Percentiles rank a stretch among this genome's conserved stretches.
These are phyloP conservation scores for Straminergon stramineum DNA, from an alignment of 225 moss, liverwort and hornwort species.

Conservation along the genomic window DNA sequence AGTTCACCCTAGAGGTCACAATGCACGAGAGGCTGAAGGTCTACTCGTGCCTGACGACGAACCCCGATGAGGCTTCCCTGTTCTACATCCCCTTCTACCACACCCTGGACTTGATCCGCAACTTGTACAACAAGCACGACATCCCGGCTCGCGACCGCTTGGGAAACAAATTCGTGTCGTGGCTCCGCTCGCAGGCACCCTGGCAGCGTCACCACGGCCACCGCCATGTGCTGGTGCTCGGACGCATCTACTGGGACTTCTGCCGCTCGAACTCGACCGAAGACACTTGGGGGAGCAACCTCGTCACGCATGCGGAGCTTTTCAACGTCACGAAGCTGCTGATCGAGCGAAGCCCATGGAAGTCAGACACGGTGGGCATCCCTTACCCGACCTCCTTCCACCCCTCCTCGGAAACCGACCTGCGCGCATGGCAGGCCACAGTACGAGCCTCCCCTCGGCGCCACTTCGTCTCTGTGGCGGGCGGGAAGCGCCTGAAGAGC, in stretches of 20 bases:
- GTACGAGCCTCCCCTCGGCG: constrained; percentile 23
- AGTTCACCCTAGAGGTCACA: constrained; percentile 59
- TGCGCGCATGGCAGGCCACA: constrained; percentile 48
- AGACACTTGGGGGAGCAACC: constrained; percentile 46
- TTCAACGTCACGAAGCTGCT: constrained; percentile 59
- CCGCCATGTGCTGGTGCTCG: constrained; percentile 64
- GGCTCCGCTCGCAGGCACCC: constrained; percentile 36
- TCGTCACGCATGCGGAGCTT: constrained; percentile 33
- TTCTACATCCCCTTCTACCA: constrained; percentile 79
- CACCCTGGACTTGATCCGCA: constrained; percentile 38
- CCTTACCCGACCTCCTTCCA: constrained; percentile 97
- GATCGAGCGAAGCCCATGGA: constrained; percentile 52
- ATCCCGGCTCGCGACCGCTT: constrained; percentile 26
- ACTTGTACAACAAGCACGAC: not conserved
- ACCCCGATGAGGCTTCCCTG: constrained; percentile 44
- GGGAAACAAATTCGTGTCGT: constrained; percentile 27
- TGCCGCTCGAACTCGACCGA: not conserved
- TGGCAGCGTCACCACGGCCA: constrained; percentile 46
- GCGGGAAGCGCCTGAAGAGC: constrained; percentile 23
- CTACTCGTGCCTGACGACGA: constrained; percentile 50
- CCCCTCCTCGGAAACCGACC: constrained; percentile 42
- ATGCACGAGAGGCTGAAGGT: constrained; percentile 51
- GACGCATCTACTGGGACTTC: constrained; percentile 77
- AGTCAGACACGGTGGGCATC: constrained; percentile 24
- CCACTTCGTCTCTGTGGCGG: constrained; percentile 42